Conservation (phyloP, 2,329 filamentous ascomycete species). For the Pyrenochaeta sp. region DNA sequence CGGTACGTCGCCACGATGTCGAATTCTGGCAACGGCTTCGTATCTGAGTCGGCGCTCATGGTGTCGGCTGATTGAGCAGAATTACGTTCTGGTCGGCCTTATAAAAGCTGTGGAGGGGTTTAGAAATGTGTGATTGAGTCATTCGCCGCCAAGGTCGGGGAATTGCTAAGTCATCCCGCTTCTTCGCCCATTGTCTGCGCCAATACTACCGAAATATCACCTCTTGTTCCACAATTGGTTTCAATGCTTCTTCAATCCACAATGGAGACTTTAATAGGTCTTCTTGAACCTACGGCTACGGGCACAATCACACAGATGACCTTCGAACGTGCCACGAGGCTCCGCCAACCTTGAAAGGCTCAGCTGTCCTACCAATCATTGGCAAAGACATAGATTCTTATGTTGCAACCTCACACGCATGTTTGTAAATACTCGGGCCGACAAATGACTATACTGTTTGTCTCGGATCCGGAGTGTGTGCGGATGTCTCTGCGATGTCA, state of each 20-base stretch:
- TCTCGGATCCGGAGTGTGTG: background rate
- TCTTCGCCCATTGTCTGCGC: background rate
- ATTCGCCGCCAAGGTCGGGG: constrained; percentile 17
- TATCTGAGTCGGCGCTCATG: constrained; percentile 34
- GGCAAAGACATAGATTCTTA: too few species aligned
- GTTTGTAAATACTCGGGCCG: background rate
- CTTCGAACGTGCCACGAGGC: too few species aligned
- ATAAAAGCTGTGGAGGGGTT: constrained; percentile 31
- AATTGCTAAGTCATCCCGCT: background rate
- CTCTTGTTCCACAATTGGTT: background rate
- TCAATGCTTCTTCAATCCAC: background rate
- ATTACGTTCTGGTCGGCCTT: constrained; percentile 5
- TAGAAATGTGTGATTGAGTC: constrained; percentile 18
- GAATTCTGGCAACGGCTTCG: constrained; percentile 40
- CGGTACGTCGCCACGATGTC: constrained; percentile 73
- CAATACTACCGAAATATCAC: background rate
- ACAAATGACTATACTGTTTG: background rate
- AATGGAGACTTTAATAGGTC: too few species aligned
- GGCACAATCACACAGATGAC: too few species aligned
- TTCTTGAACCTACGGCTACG: too few species aligned
- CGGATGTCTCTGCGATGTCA: background rate
- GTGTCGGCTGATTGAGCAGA: constrained; percentile 12
- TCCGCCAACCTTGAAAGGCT: too few species aligned
- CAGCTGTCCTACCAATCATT: too few species aligned
- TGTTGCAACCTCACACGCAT: too few species aligned